Evolutionary conservation across 495 filamentous ascomycete genomes (phyloP), one percentile per base, ranked within the genome.

Genomic region (Penicillium herquei): DNA sequence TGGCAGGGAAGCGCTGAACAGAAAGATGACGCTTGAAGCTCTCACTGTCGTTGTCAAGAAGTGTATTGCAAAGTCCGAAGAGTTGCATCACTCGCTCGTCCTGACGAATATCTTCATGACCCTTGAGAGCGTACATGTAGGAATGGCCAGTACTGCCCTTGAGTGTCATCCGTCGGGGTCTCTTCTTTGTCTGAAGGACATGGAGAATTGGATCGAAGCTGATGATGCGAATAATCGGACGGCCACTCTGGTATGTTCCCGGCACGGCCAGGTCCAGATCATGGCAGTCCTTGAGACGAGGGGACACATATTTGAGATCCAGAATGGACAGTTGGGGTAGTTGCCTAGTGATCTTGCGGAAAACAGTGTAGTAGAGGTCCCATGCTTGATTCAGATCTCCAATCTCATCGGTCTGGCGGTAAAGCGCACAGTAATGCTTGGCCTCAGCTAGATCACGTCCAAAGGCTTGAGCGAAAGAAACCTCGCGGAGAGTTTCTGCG

Each of bases 21-120:
- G 91, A 94, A 39, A 99, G 79, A 69, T 99, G 94, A 3, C 94
- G 85, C 73, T 98, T 98, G 76, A 95, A 96, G 61, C 86, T 96
- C 69, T 99, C 95, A 7, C 90, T 86, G 69, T 99, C 95, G 54
- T 89, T 91, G 33, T 88, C 81, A 17, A 99, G 81, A 9, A 98
- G 82, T 1, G 95, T 99, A 61, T 99, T 99, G 68, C 90, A 89
- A 6, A 99, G 80, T 39, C 94, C 94, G 62, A 99, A 98, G 13
- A 99, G 83, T 69, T 99, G 94, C 94, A 99, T 99, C 51, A 98
- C 93, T 74, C 94, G 87, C 69, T 99, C 94, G 66, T 99, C 94
- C 73, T 99, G 94, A 53, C 94, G 84, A 59, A 97, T 97, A 77
- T 99, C 94, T 74, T 99, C 94, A 62, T 98, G 95, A 9, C 94